A percentile compares a stretch with the other conserved stretches of the same genome.
Evolutionary conservation across 257 asterid genomes (phyloP).

Genomic region (Solanum etuberosum): DNA sequence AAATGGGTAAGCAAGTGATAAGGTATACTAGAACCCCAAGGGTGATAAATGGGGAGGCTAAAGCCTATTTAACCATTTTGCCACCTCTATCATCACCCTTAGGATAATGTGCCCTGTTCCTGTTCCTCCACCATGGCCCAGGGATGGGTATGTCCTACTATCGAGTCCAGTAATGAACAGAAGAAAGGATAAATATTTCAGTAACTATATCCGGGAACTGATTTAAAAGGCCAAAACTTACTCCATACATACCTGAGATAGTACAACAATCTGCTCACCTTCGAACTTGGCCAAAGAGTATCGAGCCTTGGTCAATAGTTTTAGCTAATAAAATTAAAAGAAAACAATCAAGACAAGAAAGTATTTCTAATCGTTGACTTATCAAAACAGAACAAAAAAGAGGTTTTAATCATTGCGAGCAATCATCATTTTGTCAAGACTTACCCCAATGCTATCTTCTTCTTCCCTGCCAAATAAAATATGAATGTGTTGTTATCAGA

Average conservation of each 20-base stretch:
- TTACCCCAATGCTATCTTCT: constrained; percentile 90
- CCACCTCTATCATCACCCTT: neutral
- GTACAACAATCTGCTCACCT: constrained; percentile 80
- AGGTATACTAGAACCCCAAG: neutral
- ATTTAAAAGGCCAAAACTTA: neutral
- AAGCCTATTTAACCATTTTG: neutral
- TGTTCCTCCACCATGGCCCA: neutral
- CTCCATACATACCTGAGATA: constrained; percentile 63
- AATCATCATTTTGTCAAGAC: neutral
- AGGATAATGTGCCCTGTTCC: neutral
- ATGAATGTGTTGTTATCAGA: neutral
- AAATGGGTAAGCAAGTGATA: neutral
- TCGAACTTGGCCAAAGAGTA: constrained; percentile 77
- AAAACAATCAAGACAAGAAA: constrained; percentile 5
- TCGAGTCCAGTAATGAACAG: neutral
- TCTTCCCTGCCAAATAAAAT: constrained; percentile 54
- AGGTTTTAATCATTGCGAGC: neutral
- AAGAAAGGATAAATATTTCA: neutral
- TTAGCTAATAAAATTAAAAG: constrained; percentile 43
- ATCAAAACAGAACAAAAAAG: neutral
- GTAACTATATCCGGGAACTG: neutral
- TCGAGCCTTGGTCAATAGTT: constrained; percentile 74
- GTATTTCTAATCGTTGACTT: neutral
- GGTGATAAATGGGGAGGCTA: neutral
- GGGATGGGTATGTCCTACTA: neutral